Base-by-base conservation (phyloP, 2,329 filamentous ascomycete species). In the Colletotrichum sp. region DNA sequence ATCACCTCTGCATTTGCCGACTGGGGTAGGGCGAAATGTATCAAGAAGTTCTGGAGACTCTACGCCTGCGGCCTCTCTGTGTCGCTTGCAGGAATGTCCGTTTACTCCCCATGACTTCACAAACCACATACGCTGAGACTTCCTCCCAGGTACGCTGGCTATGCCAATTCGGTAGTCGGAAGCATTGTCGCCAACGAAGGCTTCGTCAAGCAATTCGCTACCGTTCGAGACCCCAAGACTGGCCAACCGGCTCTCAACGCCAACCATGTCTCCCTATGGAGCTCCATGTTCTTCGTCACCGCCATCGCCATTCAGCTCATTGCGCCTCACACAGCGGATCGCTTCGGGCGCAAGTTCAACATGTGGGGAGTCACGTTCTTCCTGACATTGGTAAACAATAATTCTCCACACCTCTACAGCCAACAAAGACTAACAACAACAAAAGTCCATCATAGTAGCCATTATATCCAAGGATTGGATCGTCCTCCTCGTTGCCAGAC, bases 21-120 rank as follows among this genome's bases (percentile, higher is more conserved):
- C 39, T 60, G 55, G 61, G 26, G 43, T 5, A 32, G 70, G 26
- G 70, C 48, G 5, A 32, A 39, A 24, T 24, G 30, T 8, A 61
- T 72, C 32, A 72, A 34, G 48, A 72, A 67, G 63, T 72, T 72
- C 61, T 72, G 70, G 70, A 61, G 70, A 7, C 70, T 72, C 61
- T 72, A 67, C 32, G 21, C 16, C 10, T 66, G 61, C 18, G 63
- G 39, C 12, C 21, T 72, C 3, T 18, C 34, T 14, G 48, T 39
- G n/a, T 66, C 61, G 14, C 7, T 72, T 16, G 70, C 39, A 2
- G 70, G 30, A 16, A 55, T 55, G 12, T 55, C 10, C 1, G 52
- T 55, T 24, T 5, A 4, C 24, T 13, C 4, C 21, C 52, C 9
- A 55, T 43, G 8, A 43, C 1, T 18, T n/a, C 8, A 43, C 8